Evolutionary conservation across 1,284 basidiomycete genomes (phyloP).

Genomic region (Ustilago xerochloae): DNA sequence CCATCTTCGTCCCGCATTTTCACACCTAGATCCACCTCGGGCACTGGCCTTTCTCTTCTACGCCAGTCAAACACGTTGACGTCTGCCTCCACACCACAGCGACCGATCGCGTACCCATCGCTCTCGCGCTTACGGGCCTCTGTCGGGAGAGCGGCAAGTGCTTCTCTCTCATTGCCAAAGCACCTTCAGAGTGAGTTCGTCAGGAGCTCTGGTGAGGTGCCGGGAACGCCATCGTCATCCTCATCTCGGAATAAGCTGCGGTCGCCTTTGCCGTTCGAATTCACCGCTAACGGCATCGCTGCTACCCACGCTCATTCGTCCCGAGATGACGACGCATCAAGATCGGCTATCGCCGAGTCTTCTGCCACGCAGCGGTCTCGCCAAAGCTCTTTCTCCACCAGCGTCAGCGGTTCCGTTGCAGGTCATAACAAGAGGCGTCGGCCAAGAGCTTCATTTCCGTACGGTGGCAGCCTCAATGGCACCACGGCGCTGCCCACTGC

Average conservation of each 20-base stretch:
- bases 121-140: conserved; percentile 44
- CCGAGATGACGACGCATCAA: conserved; percentile 25
- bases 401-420: conserved; percentile 32
- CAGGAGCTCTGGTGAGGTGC: conserved; percentile 26
- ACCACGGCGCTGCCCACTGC: conserved; percentile 15
- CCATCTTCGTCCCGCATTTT: conserved; percentile 37
- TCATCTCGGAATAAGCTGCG: conserved; percentile 41
- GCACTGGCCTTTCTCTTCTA: conserved; percentile 25
- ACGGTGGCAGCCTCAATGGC: conserved; percentile 26
- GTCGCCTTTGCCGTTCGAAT: conserved; percentile 35
- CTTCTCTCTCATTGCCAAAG: conserved; percentile 29
- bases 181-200: conserved; percentile 16
- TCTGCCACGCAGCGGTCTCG: conserved; percentile 40
- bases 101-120: conserved; percentile 41
- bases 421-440: conserved; percentile 24
- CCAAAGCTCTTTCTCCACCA: conserved; percentile 48
- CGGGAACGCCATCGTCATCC: conserved; percentile 39
- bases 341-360: conserved; percentile 23
- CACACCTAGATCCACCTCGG: conserved; percentile 30
- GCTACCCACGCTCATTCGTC: conserved; percentile 38
- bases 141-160: conserved; percentile 20
- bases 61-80: conserved; percentile 20
- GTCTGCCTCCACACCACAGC: conserved; percentile 29
- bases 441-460: conserved; percentile 30
- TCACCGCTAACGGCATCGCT: conserved; percentile 22